Percentiles rank a stretch among this genome's conserved stretches.
These are phyloP conservation scores for Lyophyllum decastes DNA, from an alignment of 768 basidiomycete species.

Conservation along the genomic window DNA sequence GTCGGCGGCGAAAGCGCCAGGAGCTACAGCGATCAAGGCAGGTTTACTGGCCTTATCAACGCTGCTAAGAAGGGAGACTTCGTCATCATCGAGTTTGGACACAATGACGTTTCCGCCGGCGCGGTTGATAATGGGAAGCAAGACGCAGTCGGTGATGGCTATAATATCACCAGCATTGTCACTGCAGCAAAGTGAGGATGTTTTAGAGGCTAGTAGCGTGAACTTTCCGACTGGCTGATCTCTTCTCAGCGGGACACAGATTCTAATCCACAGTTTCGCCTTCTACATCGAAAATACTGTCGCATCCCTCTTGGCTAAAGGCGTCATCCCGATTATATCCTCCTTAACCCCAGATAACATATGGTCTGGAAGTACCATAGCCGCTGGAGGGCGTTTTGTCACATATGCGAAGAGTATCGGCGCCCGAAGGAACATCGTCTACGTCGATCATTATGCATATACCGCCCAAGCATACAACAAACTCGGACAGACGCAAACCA, in stretches of 20 bases:
- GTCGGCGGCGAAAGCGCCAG: conserved; percentile 33
- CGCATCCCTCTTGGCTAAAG: conserved; percentile 32
- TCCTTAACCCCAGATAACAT: conserved; percentile 37
- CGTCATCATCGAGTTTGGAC: conserved; percentile 34
- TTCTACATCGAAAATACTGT: conserved; percentile 34
- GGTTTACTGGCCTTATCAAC: conserved; percentile 26
- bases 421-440: conserved; percentile 22
- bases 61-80: conserved; percentile 20
- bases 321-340: conserved; percentile 33
- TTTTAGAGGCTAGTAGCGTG: neutral
- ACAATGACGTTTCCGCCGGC: conserved; percentile 28
- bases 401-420: conserved; percentile 27
- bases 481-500: conserved; percentile 25
- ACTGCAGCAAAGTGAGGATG: conserved; percentile 15
- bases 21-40: conserved; percentile 32
- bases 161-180: conserved; percentile 19
- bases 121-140: conserved; percentile 25
- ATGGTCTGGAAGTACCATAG: conserved; percentile 24
- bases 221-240: neutral
- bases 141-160: conserved; percentile 23
- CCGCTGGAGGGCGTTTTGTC: conserved; percentile 29
- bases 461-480: conserved; percentile 29
- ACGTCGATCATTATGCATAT: conserved; percentile 34
- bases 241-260: conserved; percentile 25
- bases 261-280: conserved; percentile 31